phyloP scores from a whole-genome alignment of 768 basidiomycete species.

The Hericium erinaceus region DNA sequence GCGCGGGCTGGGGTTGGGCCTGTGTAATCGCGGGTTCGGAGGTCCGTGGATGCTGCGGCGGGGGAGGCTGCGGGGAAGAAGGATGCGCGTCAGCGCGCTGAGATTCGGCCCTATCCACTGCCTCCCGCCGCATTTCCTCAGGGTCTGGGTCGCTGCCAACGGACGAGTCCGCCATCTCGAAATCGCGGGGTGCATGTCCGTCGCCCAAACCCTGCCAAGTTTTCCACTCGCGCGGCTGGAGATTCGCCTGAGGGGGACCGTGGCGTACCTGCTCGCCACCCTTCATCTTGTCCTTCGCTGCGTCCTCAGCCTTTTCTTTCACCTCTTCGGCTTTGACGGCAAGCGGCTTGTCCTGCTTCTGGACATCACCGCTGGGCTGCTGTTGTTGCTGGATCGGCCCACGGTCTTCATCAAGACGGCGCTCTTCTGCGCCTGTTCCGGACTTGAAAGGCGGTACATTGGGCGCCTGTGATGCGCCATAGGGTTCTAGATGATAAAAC shows the following conservation, averaged over 20 bases:
- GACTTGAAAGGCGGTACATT: background rate
- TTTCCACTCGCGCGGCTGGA: background rate
- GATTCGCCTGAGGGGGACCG: background rate
- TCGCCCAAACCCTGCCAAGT: background rate
- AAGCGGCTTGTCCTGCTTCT: background rate
- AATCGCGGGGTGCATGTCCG: too few species aligned
- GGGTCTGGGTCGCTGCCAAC: too few species aligned
- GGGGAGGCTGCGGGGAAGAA: background rate
- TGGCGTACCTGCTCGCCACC: background rate
- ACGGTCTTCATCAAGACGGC: background rate
- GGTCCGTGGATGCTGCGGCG: background rate
- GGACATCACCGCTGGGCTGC: background rate
- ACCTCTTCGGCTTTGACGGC: background rate
- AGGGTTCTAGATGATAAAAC: too few species aligned
- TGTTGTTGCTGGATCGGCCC: too few species aligned
- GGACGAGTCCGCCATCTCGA: too few species aligned
- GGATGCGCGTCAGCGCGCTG: background rate
- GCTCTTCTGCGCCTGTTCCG: background rate
- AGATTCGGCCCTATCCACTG: too few species aligned
- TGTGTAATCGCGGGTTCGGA: background rate
- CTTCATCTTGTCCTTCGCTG: background rate
- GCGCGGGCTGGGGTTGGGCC: background rate
- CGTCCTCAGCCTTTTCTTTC: background rate
- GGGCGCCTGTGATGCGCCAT: too few species aligned
- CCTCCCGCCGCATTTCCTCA: too few species aligned